Evolutionary conservation across 1,284 basidiomycete genomes (phyloP).

Genomic region (Phlebopus sp.): DNA sequence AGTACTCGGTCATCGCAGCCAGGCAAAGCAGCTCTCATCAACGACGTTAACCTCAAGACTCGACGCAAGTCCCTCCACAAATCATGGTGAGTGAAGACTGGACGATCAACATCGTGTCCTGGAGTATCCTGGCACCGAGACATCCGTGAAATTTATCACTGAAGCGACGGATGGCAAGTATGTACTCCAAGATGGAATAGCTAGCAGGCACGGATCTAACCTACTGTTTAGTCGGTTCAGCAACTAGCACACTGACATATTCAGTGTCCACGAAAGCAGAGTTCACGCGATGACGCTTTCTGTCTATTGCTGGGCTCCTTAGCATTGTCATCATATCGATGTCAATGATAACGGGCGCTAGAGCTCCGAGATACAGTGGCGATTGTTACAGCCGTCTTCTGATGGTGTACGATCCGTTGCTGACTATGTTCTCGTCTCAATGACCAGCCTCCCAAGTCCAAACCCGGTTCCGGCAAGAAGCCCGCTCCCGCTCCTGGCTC

Average conservation of each 20-base stretch:
- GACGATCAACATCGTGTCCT: conserved; percentile 11
- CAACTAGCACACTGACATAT: conserved; percentile 2
- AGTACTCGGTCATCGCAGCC: not conserved
- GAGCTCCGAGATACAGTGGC: conserved; percentile 68
- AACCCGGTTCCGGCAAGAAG: conserved; percentile 72
- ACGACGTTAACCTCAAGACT: conserved; percentile 16
- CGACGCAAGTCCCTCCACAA: conserved; percentile 12
- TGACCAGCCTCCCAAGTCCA: conserved; percentile 81
- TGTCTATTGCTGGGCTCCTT: conserved; percentile 30
- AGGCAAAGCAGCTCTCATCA: not conserved
- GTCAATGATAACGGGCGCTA: conserved; percentile 38
- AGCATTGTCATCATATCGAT: conserved; percentile 10
- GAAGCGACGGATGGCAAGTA: conserved; percentile 29
- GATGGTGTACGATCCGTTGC: conserved; percentile 35
- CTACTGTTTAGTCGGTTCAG: conserved; percentile 25
- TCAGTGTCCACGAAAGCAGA: conserved; percentile 20
- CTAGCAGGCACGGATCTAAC: conserved; percentile 1
- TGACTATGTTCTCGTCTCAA: conserved; percentile 73
- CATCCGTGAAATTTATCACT: conserved; percentile 12
- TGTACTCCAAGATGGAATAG: conserved; percentile 13
- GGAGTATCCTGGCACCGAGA: conserved; percentile 20
- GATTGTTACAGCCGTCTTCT: conserved; percentile 30
- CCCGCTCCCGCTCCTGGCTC: conserved; percentile 75
- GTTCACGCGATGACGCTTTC: conserved; percentile 23
- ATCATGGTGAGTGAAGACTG: conserved; percentile 28